These are phyloP conservation scores for Exophiala bonariae DNA, from an alignment of 2,329 filamentous ascomycete genomes.

Conservation along the genomic window DNA sequence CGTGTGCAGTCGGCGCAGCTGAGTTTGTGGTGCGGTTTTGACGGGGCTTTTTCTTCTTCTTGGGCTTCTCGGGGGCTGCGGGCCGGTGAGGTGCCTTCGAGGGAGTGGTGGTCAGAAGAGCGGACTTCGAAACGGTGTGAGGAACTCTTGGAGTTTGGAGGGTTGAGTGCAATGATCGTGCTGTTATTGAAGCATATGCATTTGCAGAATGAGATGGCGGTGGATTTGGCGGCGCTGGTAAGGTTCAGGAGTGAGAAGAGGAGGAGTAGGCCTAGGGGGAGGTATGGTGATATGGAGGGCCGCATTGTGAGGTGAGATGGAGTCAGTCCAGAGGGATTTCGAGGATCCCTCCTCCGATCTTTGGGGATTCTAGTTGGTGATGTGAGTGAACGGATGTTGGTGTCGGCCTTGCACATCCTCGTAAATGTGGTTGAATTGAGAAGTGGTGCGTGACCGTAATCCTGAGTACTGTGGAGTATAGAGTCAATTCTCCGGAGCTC, in stretches of 20 bases:
- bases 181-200: slow-evolving; percentile 68
- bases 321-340: not conserved
- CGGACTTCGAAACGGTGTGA: not conserved
- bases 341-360: too few species aligned
- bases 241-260: slow-evolving; percentile 4
- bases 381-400: too few species aligned
- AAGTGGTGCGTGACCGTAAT: too few species aligned
- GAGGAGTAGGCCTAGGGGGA: slow-evolving; percentile 3
- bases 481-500: too few species aligned
- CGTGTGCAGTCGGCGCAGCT: slow-evolving; percentile 68
- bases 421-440: too few species aligned
- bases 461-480: too few species aligned
- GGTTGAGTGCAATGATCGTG: slow-evolving; percentile 66
- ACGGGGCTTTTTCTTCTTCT: slow-evolving; percentile 7
- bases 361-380: too few species aligned
- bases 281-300: slow-evolving; percentile 4
- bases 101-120: slow-evolving; percentile 1
- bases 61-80: slow-evolving; percentile 17
- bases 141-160: slow-evolving; percentile 30
- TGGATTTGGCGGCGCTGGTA: slow-evolving; percentile 31
- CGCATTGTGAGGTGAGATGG: slow-evolving; percentile 7
- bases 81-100: slow-evolving; percentile 16
- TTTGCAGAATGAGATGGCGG: slow-evolving; percentile 68
- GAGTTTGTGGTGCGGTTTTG: slow-evolving; percentile 41
- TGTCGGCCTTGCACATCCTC: too few species aligned